Evolutionary conservation across 1,139 yeast genomes (phyloP).

Genomic region (Saccharomycopsis hybrid): DNA sequence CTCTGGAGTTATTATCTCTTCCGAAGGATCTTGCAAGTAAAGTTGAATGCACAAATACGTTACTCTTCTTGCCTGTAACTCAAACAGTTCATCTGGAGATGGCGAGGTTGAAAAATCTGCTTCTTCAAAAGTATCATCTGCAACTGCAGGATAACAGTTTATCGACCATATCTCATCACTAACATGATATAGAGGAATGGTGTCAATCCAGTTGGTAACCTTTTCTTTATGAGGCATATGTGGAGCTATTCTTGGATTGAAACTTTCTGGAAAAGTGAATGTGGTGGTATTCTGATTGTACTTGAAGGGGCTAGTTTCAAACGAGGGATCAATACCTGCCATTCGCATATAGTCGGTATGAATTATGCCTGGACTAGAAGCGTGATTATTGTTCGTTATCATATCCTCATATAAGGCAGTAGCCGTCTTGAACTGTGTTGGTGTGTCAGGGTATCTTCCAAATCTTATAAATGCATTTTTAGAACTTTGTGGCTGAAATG

Average conservation of each 20-base stretch:
- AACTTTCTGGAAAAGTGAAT: conserved; percentile 34
- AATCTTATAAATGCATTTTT: not conserved
- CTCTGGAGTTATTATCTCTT: conserved; percentile 9
- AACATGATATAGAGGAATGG: conserved; percentile 41
- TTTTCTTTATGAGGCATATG: conserved; percentile 60
- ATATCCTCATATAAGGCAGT: not conserved
- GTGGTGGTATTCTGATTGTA: not conserved
- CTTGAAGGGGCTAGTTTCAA: not conserved
- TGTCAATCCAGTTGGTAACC: conserved; percentile 53
- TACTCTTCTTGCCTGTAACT: conserved; percentile 45
- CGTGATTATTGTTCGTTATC: conserved; percentile 1
- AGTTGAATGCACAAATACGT: conserved; percentile 39
- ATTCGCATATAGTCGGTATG: conserved; percentile 6
- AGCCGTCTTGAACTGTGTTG: conserved; percentile 1
- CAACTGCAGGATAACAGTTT: conserved; percentile 43
- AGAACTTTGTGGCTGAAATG: not conserved
- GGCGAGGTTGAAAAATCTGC: conserved; percentile 25
- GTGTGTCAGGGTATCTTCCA: not conserved
- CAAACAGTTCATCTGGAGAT: conserved; percentile 37
- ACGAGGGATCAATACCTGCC: conserved; percentile 3
- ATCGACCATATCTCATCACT: conserved; percentile 29
- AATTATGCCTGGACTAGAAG: not conserved
- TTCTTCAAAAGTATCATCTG: conserved; percentile 27
- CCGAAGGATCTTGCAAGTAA: conserved; percentile 27
- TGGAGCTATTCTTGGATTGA: conserved; percentile 51